A percentile compares a stretch with the other conserved stretches of the same genome.
Evolutionary conservation across 140 eudicot genomes (phyloP).

Genomic region (Eryngium alpinum): DNA sequence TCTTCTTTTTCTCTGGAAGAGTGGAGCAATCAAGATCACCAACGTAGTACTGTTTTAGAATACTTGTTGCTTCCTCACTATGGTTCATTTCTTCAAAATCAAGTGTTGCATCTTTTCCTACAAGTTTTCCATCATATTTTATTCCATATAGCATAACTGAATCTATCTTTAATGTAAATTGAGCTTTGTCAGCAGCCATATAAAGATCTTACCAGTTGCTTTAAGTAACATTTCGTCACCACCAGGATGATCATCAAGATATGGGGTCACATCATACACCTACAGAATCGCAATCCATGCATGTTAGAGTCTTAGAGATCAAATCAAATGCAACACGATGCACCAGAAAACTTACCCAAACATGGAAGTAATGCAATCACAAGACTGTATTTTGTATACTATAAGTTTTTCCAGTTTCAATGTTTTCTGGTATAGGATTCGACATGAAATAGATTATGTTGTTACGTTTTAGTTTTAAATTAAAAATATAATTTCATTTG

Average conservation of each 20-base stretch:
- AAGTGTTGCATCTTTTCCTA: conserved; percentile 73
- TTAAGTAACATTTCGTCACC: conserved; percentile 61
- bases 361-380: background rate
- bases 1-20: conserved; percentile 21
- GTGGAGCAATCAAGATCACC: conserved; percentile 54
- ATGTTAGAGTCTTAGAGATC: background rate
- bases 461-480: no score
- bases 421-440: background rate
- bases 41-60: conserved; percentile 44
- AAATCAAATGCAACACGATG: background rate
- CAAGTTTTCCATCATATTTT: background rate
- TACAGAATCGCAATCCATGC: conserved; percentile 12
- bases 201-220: conserved; percentile 49
- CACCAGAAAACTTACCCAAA: background rate
- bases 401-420: background rate
- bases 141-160: background rate
- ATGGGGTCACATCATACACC: conserved; percentile 64
- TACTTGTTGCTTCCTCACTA: conserved; percentile 42
- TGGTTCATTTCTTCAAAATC: conserved; percentile 78
- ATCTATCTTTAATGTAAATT: background rate
- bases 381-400: background rate
- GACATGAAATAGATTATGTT: no score
- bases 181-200: background rate
- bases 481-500: no score
- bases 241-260: conserved; percentile 86